These are phyloP conservation scores for Geotrichum reessii DNA, from an alignment of 1,139 yeast species.

Conservation along the genomic window DNA sequence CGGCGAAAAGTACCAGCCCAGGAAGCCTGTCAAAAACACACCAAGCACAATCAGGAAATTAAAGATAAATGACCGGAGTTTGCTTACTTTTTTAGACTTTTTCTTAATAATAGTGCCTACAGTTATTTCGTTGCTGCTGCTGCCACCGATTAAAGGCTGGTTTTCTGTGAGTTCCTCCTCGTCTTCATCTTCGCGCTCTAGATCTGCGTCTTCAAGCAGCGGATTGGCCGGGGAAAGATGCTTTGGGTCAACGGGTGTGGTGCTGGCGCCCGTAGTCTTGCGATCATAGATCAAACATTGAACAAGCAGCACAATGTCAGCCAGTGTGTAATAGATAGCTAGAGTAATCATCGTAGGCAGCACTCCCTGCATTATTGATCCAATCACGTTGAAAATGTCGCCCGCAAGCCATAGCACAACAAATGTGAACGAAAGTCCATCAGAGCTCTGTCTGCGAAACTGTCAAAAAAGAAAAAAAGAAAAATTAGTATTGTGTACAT, in stretches of 20 bases:
- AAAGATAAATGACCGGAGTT: constrained; percentile 34
- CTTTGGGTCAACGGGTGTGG: constrained; percentile 58
- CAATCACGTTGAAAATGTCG: constrained; percentile 84
- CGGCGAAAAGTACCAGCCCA: constrained; percentile 74
- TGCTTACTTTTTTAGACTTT: not conserved
- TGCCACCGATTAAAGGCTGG: not conserved
- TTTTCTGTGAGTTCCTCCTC: constrained; percentile 17
- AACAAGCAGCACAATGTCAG: constrained; percentile 73
- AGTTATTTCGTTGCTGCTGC: not conserved
- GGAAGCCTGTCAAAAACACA: constrained; percentile 69
- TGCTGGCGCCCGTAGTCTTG: constrained; percentile 41
- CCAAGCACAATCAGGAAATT: constrained; percentile 61
- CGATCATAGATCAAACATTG: constrained; percentile 72
- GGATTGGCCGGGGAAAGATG: constrained; percentile 92
- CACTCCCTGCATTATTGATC: constrained; percentile 81
- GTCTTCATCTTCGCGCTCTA: constrained; percentile 25
- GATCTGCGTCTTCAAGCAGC: constrained; percentile 60
- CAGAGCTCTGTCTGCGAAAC: constrained; percentile 74
- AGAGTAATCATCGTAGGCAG: constrained; percentile 82
- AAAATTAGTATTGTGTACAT: not conserved
- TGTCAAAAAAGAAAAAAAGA: constrained; percentile 9
- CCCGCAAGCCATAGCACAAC: constrained; percentile 86
- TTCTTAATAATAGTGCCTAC: not conserved
- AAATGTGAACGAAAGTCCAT: constrained; percentile 77
- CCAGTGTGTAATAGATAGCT: constrained; percentile 86